Evolutionary conservation across 441 rosid genomes (phyloP), one percentile per base, ranked within the genome.

Genomic region (Sinapis alba): DNA sequence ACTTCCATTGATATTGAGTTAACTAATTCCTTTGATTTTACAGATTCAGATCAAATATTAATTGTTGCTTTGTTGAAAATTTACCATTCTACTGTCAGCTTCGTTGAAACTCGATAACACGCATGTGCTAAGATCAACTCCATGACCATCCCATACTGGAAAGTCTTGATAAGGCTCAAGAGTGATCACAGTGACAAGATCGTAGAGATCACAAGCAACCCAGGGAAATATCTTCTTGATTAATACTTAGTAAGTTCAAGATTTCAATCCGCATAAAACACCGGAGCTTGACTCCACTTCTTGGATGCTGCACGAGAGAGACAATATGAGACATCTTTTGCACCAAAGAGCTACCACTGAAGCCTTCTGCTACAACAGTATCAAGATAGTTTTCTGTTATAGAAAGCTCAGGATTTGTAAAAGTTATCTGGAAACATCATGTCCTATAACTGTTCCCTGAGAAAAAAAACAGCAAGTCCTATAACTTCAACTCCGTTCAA

Each of bases 51-150:
- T 62, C 53, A 36, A 41, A 45, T 12, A 43, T 51, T 59, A 57
- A 26, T 54, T 11, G 38, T 38, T 12, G 10, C 27, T 1, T 9
- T 19, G 23, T 83, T 96, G 72, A 87, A 90, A 15, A n/a, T 60
- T 26, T 59, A 5, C 38, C 6, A 3, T 7, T 2, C 5, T 57
- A 72, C 45, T 38, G 5, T 75, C 97, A 96, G 99, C 87, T 70
- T 90, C 98, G 21, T 83, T 96, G 72, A 86, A 90, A 86, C 97
- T 91, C 54, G 97, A 96, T 80, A 94, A 71, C 30, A 93, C 47
- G 98, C 98, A 76, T 91, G 92, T 61, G 81, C 78, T 43, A 92
- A 89, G 78, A 80, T 93, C 80, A 86, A 87, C 76, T 91, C 98
- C 79, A 89, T 89, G 87, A 85, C 90, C 53, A 76, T 71, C 59